phyloP scores from a whole-genome alignment of 2,329 filamentous ascomycete species.

The Arachnomyces sp. region DNA sequence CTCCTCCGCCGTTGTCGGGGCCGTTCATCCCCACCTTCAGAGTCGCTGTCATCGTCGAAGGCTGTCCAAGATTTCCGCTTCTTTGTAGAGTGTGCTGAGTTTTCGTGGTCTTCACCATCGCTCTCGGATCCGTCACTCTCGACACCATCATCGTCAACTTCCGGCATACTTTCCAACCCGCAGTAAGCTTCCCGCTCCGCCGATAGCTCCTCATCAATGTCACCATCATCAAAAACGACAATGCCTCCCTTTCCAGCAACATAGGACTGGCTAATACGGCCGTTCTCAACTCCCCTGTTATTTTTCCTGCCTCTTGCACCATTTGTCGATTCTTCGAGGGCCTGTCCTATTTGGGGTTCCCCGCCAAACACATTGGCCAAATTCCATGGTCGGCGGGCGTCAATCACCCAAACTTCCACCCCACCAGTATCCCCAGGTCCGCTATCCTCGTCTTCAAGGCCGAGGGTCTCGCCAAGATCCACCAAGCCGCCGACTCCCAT shows the following conservation, averaged over 20 bases:
- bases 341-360: slow-evolving; percentile 43
- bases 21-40: slow-evolving; percentile 53
- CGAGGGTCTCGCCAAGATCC: slow-evolving; percentile 72
- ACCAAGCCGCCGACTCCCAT: slow-evolving; percentile 87
- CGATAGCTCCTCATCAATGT: slow-evolving; percentile 74
- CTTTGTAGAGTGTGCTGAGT: slow-evolving; percentile 34
- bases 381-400: slow-evolving; percentile 90
- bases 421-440: slow-evolving; percentile 57
- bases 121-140: slow-evolving; percentile 51
- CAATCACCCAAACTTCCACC: slow-evolving; percentile 93
- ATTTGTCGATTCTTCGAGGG: slow-evolving; percentile 41
- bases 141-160: slow-evolving; percentile 62
- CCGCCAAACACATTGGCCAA: slow-evolving; percentile 86
- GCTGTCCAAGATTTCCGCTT: slow-evolving; percentile 78
- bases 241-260: slow-evolving; percentile 76
- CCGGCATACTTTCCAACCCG: slow-evolving; percentile 82
- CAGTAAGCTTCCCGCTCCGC: slow-evolving; percentile 74
- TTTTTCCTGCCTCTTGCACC: slow-evolving; percentile 36
- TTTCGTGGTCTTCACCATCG: slow-evolving; percentile 49
- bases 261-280: slow-evolving; percentile 63
- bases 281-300: slow-evolving; percentile 60
- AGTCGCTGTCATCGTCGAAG: slow-evolving; percentile 56
- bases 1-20: slow-evolving; percentile 75
- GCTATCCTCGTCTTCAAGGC: slow-evolving; percentile 63
- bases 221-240: slow-evolving; percentile 90